Evolutionary conservation across 352 stramenopile species (phyloP), one percentile per base, ranked within the genome.

Genomic region (Phytophthora pluvialis): DNA sequence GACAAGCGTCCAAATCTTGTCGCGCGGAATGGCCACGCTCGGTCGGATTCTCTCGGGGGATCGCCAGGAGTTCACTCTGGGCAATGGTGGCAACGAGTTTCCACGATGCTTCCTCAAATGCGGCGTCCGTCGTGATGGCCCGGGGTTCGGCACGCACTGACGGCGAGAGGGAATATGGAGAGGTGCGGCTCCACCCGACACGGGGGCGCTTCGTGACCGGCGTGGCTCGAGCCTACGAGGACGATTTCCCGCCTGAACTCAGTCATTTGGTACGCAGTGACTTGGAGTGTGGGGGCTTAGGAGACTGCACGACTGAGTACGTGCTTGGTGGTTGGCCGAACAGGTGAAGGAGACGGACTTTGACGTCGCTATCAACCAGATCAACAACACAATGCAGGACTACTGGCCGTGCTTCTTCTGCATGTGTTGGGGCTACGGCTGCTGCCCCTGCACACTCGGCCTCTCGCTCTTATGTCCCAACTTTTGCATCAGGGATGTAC

Each of bases 311-410:
- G 6, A 47, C 28, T 28, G 25, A 55, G 8, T 26, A 11, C 8
- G 8, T 26, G 11, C 16, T 21, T 36, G 29, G 18, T 12, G 38
- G 40, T 21, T 40, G 3, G 47, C 33, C 43, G 25, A 28, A 12
- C 46, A 84, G 67, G 70, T 88, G 26, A 74, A 81, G 39, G 67
- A 85, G 28, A 63, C 76, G 21, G 81, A 93, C 38, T 93, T 93
- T 48, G 71, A 80, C 46, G 75, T 80, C 13, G 84, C 84, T 31
- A 88, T 93, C 67, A 90, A 91, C 67, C 80, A 93, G 75, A 88
- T 93, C 72, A 93, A 93, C 81, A 91, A 91, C 73, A 93, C 84
- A 26, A 74, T 93, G 59, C 78, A 85, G 63, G 84, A 90, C 73
- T 93, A 93, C 63, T 93, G 84, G 84, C 84, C 84, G 32, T 91